These are phyloP conservation scores for Quercus engelmannii DNA, from an alignment of 306 rosid genomes.

Conservation along the genomic window DNA sequence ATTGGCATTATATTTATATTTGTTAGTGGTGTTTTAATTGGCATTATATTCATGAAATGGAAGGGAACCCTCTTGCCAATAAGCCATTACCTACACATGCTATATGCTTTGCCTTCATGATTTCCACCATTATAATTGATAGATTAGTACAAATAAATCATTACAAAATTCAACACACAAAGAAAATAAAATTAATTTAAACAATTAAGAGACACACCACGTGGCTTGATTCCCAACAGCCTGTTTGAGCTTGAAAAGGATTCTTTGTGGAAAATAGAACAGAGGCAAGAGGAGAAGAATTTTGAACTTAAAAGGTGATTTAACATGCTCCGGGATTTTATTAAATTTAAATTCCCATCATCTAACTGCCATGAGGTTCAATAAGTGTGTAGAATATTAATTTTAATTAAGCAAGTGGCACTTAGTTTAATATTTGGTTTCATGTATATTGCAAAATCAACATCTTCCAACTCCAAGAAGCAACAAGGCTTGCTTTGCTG, in stretches of 20 bases:
- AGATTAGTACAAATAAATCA: neutral
- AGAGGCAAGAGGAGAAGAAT: conserved; percentile 2
- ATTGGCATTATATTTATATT: neutral
- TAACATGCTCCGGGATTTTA: conserved; percentile 17
- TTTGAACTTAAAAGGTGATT: conserved; percentile 8
- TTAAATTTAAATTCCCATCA: neutral
- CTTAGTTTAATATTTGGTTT: neutral
- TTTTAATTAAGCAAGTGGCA: neutral
- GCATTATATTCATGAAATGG: conserved; percentile 6
- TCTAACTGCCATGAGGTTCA: neutral
- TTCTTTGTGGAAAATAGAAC: conserved; percentile 5
- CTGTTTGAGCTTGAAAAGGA: conserved; percentile 40
- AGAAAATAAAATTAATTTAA: neutral
- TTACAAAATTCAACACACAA: neutral
- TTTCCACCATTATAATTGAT: neutral
- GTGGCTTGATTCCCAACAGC: conserved; percentile 61
- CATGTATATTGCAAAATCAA: neutral
- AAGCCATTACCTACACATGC: conserved; percentile 9
- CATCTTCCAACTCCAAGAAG: conserved; percentile 13
- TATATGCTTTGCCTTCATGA: conserved; percentile 1
- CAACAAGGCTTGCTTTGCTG: neutral
- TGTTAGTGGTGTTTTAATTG: neutral
- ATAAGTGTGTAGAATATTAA: neutral
- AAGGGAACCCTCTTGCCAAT: conserved; percentile 27
- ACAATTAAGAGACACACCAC: conserved; percentile 26